Conservation (phyloP, 306 rosid species). For the Glycine latifolia region DNA sequence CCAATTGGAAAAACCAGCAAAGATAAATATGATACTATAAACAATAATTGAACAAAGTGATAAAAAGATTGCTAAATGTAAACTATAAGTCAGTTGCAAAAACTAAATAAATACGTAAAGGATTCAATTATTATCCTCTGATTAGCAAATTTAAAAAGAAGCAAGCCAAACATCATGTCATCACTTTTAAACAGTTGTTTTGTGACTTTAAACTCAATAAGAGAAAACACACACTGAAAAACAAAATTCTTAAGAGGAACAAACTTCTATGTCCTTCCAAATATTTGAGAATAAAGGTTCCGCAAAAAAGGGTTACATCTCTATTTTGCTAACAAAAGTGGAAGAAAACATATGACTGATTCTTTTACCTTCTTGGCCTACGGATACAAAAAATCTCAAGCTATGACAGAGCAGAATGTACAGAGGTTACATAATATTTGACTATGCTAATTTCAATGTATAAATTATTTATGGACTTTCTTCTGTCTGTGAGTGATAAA, state of each 20-base stretch:
- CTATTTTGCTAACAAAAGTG: conserved; percentile 29
- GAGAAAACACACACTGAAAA: not conserved
- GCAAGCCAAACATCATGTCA: not conserved
- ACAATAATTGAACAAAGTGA: not conserved
- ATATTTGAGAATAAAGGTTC: conserved; percentile 22
- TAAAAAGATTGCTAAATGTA: not conserved
- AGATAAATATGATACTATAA: not conserved
- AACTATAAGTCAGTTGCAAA: not conserved
- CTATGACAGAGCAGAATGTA: conserved; percentile 47
- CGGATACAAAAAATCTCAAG: conserved; percentile 25
- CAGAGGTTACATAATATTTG: conserved; percentile 43
- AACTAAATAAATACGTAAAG: not conserved
- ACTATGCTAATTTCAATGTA: conserved; percentile 41
- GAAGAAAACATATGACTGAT: conserved; percentile 33
- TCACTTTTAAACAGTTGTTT: not conserved
- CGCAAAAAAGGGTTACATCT: conserved; percentile 2
- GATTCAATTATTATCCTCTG: not conserved
- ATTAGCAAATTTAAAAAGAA: not conserved
- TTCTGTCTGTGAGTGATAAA: conserved; percentile 38
- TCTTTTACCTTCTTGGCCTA: conserved; percentile 32
- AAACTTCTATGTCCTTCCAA: conserved; percentile 1
- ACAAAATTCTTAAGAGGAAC: not conserved
- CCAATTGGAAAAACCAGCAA: not conserved
- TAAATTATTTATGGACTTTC: conserved; percentile 38
- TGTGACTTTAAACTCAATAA: not conserved